Evolutionary conservation across 164 flowering plant genomes (phyloP), one percentile per base, ranked within the genome.

Genomic region (Chimonanthus praecox): DNA sequence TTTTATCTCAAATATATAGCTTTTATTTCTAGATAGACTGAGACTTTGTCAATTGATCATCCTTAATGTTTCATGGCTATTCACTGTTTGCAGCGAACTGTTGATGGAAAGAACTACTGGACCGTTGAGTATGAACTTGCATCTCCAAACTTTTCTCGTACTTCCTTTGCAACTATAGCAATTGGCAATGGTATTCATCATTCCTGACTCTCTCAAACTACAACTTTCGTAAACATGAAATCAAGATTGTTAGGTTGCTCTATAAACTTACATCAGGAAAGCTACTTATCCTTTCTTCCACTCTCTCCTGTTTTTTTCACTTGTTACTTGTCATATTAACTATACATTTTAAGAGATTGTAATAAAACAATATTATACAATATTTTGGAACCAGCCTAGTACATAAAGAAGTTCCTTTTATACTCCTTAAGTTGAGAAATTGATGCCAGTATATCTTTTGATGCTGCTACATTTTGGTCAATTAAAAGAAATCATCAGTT

Each of bases 101-200:
- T 80, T 20, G 87, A 90, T 75, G 96, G 96, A 58, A 94, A 80
- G 73, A 87, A 83, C 82, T 94, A 92, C 75, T 94, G 87, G 80
- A 87, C 92, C 5, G 83, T 92, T 16, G 97, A 94, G 83, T 92
- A 87, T 66, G 83, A 72, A 54, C 87, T 94, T 33, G 81, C 84
- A 49, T 86, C 94, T 70, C 80, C 85, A 47, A 88, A 83, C 80
- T 94, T 85, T 64, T 63, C 93, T 47, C 85, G 86, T 51, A 74
- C 87, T 21, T 86, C 93, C 73, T 92, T 94, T 69, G 89, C 88
- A 71, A 92, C 92, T 47, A 80, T 92, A 51, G 90, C 91, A 3
- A 84, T 94, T 76, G 94, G 82, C 71, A 94, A 92, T 69, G 96
- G 98, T 94, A 83, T 43, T 80, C 18, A 6, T 72, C 10, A 69